Conservation (phyloP, 805 yeast genomes). For the Nakazawaea anatomiae region DNA sequence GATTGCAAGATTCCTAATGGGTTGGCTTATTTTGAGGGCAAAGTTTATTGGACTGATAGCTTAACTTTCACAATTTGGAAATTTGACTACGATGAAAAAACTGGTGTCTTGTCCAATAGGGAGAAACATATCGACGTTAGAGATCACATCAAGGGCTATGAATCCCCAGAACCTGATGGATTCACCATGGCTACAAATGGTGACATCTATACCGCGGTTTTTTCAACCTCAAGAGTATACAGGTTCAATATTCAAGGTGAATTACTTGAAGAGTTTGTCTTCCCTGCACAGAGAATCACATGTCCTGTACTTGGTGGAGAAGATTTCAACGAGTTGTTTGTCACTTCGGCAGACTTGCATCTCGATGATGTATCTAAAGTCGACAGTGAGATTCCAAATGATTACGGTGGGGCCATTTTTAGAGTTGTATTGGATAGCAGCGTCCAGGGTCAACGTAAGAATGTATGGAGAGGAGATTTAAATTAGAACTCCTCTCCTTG, state of each 20-base stretch:
- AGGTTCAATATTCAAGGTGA: conserved; percentile 45
- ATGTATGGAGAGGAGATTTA: conserved; percentile 20
- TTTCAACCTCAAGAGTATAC: conserved; percentile 52
- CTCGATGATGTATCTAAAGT: conserved; percentile 27
- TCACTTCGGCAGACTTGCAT: conserved; percentile 59
- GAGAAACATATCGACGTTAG: conserved; percentile 32
- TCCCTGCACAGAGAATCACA: conserved; percentile 59
- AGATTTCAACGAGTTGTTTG: conserved; percentile 49
- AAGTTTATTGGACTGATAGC: conserved; percentile 51
- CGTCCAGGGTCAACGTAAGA: conserved; percentile 28
- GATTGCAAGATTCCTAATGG: conserved; percentile 66
- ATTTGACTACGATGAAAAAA: conserved; percentile 34
- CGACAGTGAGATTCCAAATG: conserved; percentile 24
- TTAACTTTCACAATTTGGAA: conserved; percentile 39
- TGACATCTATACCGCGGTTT: conserved; percentile 60
- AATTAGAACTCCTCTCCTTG: neutral
- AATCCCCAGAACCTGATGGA: conserved; percentile 76
- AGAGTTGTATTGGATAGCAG: conserved; percentile 30
- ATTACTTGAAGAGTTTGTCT: conserved; percentile 39
- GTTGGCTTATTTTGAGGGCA: conserved; percentile 44
- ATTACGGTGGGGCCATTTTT: conserved; percentile 58
- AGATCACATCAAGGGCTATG: conserved; percentile 16
- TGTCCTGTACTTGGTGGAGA: conserved; percentile 69
- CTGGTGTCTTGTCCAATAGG: conserved; percentile 31
- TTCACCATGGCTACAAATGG: conserved; percentile 51